Evolutionary conservation across 1,139 yeast species (phyloP).

Genomic region (Blastobotrys malaysiensis): DNA sequence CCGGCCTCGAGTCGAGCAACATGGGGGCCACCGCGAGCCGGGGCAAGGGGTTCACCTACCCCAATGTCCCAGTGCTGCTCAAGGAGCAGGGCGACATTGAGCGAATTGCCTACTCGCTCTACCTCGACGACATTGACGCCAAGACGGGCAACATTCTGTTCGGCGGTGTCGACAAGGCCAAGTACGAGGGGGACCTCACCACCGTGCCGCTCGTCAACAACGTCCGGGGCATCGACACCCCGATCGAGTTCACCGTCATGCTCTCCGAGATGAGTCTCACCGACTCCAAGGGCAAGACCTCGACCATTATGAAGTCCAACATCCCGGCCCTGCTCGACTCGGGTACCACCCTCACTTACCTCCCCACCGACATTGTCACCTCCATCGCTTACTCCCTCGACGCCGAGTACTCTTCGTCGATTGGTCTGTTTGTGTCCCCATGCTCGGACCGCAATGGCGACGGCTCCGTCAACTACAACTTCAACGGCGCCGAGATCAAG

Average conservation of each 20-base stretch:
- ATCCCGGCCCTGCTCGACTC: conserved; percentile 46
- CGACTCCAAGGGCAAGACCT: not conserved
- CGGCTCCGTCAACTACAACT: conserved; percentile 24
- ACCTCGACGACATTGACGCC: conserved; percentile 24
- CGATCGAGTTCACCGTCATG: conserved; percentile 21
- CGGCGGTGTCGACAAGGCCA: conserved; percentile 50
- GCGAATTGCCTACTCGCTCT: conserved; percentile 42
- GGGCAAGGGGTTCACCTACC: conserved; percentile 11
- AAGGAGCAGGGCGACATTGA: conserved; percentile 42
- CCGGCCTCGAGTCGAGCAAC: conserved; percentile 36
- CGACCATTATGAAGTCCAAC: conserved; percentile 4
- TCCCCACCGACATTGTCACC: conserved; percentile 38
- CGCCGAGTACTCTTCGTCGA: conserved; percentile 1
- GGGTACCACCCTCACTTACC: conserved; percentile 57
- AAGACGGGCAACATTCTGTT: conserved; percentile 39
- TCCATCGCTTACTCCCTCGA: conserved; percentile 17
- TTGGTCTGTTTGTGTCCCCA: conserved; percentile 17
- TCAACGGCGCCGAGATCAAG: conserved; percentile 28
- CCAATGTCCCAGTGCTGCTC: conserved; percentile 13
- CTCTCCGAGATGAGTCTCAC: conserved; percentile 15
- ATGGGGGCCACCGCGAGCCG: not conserved
- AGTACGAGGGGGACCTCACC: conserved; percentile 32
- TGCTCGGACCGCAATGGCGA: conserved; percentile 11
- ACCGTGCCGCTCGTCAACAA: conserved; percentile 25
- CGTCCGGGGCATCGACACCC: conserved; percentile 11